Evolutionary conservation across 352 stramenopile species (phyloP).

Genomic region (Hyaloperonospora brassicae): DNA sequence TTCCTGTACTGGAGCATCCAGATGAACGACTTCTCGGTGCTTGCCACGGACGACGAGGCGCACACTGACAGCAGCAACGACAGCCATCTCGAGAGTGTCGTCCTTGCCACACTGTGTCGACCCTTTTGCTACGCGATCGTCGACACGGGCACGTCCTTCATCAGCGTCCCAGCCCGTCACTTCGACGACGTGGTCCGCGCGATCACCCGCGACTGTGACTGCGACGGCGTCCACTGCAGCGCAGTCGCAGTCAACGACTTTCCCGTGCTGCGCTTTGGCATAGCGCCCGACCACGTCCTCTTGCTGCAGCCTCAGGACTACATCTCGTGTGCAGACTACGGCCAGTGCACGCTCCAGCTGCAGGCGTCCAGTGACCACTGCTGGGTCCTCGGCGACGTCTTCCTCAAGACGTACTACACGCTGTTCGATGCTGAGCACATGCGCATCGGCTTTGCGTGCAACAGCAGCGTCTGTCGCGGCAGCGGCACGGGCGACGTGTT

Average conservation of each 20-base stretch:
- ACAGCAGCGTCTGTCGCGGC: constrained; percentile 67
- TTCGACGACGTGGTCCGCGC: constrained; percentile 53
- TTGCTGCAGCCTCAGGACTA: constrained; percentile 75
- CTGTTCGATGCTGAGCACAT: constrained; percentile 86
- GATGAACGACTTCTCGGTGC: constrained; percentile 51
- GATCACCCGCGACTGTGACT: constrained; percentile 59
- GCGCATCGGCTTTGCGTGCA: constrained; percentile 82
- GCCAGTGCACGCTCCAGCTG: constrained; percentile 73
- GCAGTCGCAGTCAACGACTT: constrained; percentile 45
- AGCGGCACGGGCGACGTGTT: constrained; percentile 52
- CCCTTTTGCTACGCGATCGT: constrained; percentile 84
- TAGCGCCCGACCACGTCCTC: constrained; percentile 82
- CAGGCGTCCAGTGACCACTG: constrained; percentile 68
- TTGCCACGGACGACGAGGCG: constrained; percentile 1
- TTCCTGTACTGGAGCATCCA: constrained; percentile 85
- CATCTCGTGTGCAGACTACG: constrained; percentile 60
- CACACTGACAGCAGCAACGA: neutral
- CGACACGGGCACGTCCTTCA: constrained; percentile 83
- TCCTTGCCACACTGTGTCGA: constrained; percentile 45
- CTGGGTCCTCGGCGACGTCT: constrained; percentile 87
- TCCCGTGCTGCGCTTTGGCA: constrained; percentile 64
- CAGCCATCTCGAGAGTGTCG: constrained; percentile 3
- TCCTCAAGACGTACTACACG: constrained; percentile 89
- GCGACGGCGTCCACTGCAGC: constrained; percentile 60
- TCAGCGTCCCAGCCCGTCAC: constrained; percentile 65